Evolutionary conservation across 2,329 filamentous ascomycete genomes (phyloP).

Genomic region (Sordariomycetes sp.): DNA sequence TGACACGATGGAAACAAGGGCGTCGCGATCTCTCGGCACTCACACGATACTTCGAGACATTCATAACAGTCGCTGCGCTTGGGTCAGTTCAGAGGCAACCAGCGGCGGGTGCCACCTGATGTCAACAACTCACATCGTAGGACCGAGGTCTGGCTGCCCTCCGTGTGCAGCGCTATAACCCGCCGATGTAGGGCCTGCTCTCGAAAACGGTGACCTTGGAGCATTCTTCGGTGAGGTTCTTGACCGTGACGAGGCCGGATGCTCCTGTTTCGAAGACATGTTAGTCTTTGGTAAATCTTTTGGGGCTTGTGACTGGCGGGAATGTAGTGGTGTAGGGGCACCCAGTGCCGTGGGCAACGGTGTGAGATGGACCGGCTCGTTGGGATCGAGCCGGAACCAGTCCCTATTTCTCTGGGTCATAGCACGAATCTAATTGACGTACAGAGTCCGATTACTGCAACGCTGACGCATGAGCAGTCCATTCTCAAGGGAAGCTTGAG

Average conservation of each 20-base stretch:
- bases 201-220: slow-evolving; percentile 30
- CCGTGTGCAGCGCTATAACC: slow-evolving; percentile 28
- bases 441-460: slow-evolving; percentile 17
- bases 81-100: not conserved
- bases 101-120: not conserved
- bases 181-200: slow-evolving; percentile 23
- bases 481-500: not conserved
- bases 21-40: not conserved
- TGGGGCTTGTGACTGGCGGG: not conserved
- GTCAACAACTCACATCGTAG: slow-evolving; percentile 16
- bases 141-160: slow-evolving; percentile 21
- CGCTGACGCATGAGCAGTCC: slow-evolving; percentile 1
- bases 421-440: not conserved
- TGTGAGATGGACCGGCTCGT: no score
- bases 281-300: not conserved
- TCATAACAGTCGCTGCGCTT: slow-evolving; percentile 14
- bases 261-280: slow-evolving; percentile 12
- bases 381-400: no score
- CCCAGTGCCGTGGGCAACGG: not conserved
- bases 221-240: slow-evolving; percentile 27
- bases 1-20: not conserved
- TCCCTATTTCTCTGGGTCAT: no score
- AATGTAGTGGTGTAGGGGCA: not conserved
- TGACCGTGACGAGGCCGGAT: slow-evolving; percentile 24
- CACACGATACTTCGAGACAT: slow-evolving; percentile 18